Conservation (phyloP, 2,329 filamentous ascomycete species). For the Daldinia sp. region DNA sequence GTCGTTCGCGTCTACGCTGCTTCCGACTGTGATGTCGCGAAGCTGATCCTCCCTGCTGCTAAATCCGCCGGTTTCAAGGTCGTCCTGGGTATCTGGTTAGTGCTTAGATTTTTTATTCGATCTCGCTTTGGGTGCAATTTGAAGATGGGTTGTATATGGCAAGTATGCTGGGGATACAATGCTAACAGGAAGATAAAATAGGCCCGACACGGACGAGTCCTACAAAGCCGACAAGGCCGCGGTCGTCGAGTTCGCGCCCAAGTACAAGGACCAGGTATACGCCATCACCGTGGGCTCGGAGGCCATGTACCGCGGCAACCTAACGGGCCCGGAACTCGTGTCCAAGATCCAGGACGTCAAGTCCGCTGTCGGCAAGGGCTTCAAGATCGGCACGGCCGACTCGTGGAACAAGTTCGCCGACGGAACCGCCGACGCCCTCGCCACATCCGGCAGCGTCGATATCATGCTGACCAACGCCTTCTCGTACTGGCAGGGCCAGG, state of each 20-base stretch:
- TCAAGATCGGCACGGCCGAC: slow-evolving; percentile 73
- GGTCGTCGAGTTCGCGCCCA: slow-evolving; percentile 49
- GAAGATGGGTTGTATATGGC: background rate
- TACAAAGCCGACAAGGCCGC: slow-evolving; percentile 68
- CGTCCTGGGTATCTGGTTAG: slow-evolving; percentile 71
- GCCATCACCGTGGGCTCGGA: slow-evolving; percentile 77
- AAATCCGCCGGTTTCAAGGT: slow-evolving; percentile 71
- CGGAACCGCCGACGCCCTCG: slow-evolving; percentile 71
- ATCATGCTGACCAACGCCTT: slow-evolving; percentile 74
- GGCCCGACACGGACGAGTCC: slow-evolving; percentile 64
- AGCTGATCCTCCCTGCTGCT: slow-evolving; percentile 70
- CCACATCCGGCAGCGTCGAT: slow-evolving; percentile 60
- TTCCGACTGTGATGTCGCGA: slow-evolving; percentile 70
- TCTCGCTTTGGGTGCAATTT: background rate
- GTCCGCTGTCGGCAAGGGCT: slow-evolving; percentile 57
- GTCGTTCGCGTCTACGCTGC: slow-evolving; percentile 74
- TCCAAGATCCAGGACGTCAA: slow-evolving; percentile 69
- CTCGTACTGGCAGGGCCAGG: slow-evolving; percentile 74
- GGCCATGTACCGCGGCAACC: slow-evolving; percentile 73
- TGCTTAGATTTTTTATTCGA: background rate
- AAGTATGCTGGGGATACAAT: too few relatives aligned
- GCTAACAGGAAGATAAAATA: slow-evolving; percentile 9
- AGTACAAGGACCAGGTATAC: slow-evolving; percentile 67
- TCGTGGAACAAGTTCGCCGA: slow-evolving; percentile 77
- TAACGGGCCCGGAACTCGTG: slow-evolving; percentile 67